These are phyloP conservation scores for Aegilops speltoides DNA, from an alignment of 176 grass and related monocot genomes.

Conservation along the genomic window DNA sequence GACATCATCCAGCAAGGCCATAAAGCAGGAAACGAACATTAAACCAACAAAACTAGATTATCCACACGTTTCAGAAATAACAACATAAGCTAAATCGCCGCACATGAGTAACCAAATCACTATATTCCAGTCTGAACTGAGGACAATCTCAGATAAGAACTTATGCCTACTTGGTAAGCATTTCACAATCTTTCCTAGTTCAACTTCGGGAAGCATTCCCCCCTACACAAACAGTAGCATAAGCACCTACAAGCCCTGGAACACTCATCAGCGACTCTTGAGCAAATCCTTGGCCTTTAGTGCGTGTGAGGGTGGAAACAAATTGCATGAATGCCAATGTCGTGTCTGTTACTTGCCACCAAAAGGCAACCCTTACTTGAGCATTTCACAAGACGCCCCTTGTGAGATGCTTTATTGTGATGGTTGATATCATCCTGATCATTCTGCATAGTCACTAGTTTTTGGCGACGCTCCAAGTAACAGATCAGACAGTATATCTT, in stretches of 20 bases:
- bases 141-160: neutral
- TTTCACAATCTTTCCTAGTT: neutral
- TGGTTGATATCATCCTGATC: too few relatives aligned
- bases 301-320: neutral
- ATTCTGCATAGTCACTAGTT: too few relatives aligned
- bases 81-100: neutral
- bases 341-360: neutral
- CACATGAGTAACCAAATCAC: neutral
- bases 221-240: constrained; percentile 26
- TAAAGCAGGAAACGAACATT: neutral
- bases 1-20: neutral
- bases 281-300: constrained; percentile 7
- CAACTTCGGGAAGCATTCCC: neutral
- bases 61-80: neutral
- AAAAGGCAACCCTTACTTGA: too few relatives aligned
- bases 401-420: too few relatives aligned
- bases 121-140: neutral
- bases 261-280: constrained; percentile 18
- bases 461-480: too few relatives aligned
- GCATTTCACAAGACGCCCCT: too few relatives aligned
- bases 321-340: neutral
- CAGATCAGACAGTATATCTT: too few relatives aligned
- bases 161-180: neutral
- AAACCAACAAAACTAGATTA: neutral
- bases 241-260: constrained; percentile 30